Evolutionary conservation across 306 rosid genomes (phyloP).

Genomic region (Pyrus pyrifolia): DNA sequence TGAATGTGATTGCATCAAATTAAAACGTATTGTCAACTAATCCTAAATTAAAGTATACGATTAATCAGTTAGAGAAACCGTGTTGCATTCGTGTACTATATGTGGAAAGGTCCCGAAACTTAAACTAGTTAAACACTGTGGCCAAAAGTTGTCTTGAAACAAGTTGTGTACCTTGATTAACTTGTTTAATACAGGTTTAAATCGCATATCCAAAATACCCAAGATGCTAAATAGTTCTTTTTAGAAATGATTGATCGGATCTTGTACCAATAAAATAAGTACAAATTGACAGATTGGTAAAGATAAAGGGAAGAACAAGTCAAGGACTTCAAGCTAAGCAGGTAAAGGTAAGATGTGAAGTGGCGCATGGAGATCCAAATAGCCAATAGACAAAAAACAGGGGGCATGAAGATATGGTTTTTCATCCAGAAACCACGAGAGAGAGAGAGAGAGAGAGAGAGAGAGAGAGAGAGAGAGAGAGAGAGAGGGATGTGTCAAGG

Average conservation of each 20-base stretch:
- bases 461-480: too few species aligned
- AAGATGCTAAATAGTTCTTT: background rate
- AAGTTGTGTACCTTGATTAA: background rate
- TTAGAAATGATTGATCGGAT: background rate
- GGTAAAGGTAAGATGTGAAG: constrained; percentile 21
- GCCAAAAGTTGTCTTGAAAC: background rate
- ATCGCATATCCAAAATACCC: background rate
- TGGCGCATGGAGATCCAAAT: constrained; percentile 62
- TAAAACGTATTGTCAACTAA: too few species aligned
- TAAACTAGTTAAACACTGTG: background rate
- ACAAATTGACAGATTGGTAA: background rate
- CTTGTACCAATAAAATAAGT: background rate
- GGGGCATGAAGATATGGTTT: constrained; percentile 11
- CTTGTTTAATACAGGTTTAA: background rate
- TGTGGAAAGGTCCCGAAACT: background rate
- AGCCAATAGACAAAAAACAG: constrained; percentile 34
- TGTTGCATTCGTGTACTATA: background rate
- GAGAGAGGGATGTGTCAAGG: background rate
- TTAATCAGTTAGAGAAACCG: background rate
- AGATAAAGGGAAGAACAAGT: constrained; percentile 3
- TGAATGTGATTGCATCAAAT: too few species aligned
- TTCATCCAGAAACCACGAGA: background rate
- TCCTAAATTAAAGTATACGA: background rate
- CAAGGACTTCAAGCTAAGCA: constrained; percentile 1
- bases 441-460: background rate